Conservation (phyloP, 441 rosid genomes). For the Jatropha podagrica region DNA sequence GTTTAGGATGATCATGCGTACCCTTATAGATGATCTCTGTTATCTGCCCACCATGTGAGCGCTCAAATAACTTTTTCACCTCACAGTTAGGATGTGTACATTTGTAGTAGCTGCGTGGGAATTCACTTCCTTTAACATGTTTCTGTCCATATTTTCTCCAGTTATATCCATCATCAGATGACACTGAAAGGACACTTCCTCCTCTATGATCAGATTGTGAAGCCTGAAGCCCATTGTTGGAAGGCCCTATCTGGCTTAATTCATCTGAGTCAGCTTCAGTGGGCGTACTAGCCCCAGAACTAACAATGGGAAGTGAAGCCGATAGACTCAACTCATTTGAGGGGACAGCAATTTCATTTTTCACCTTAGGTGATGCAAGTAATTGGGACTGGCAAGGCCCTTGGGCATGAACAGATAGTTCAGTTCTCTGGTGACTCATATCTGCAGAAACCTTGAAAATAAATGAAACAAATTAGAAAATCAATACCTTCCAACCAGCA, state of each 20-base stretch:
- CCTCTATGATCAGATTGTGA: constrained; percentile 62
- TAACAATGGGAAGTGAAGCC: constrained; percentile 39
- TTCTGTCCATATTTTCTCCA: constrained; percentile 99
- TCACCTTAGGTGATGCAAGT: constrained; percentile 41
- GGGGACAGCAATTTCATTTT: constrained; percentile 58
- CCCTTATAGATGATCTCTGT: constrained; percentile 96
- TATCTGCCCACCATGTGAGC: constrained; percentile 82
- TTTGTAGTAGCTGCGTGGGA: constrained; percentile 97
- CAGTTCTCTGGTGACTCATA: constrained; percentile 45
- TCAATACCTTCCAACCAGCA: constrained; percentile 1
- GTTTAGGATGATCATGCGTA: constrained; percentile 94
- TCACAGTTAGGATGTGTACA: constrained; percentile 98
- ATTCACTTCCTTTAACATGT: constrained; percentile 93
- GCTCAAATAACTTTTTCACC: constrained; percentile 94
- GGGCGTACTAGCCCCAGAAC: constrained; percentile 45
- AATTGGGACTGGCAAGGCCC: constrained; percentile 46
- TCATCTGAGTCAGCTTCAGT: constrained; percentile 65
- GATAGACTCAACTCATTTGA: constrained; percentile 63
- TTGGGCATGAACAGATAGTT: constrained; percentile 44
- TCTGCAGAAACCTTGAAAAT: constrained; percentile 78
- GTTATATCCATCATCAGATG: constrained; percentile 91
- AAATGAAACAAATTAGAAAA: constrained; percentile 45
- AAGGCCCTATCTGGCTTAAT: constrained; percentile 44
- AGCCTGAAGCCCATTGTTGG: constrained; percentile 35
- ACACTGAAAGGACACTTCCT: constrained; percentile 41